Evolutionary conservation across 2,329 filamentous ascomycete species (phyloP).

Genomic region (Neospermospora avenae): DNA sequence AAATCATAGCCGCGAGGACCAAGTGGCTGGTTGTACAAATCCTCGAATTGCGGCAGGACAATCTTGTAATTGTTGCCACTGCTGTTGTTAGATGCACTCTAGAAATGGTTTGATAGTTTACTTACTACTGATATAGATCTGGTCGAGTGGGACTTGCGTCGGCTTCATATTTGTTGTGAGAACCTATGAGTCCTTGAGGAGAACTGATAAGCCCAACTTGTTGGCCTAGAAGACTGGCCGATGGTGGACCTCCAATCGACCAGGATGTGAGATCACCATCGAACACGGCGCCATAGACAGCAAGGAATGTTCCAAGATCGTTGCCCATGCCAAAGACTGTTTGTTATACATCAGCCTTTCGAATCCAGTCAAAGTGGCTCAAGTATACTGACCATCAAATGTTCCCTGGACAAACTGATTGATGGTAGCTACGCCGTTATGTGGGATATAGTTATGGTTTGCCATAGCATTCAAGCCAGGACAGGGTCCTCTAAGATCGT

Average conservation of each 20-base stretch:
- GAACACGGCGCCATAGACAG: slow-evolving; percentile 43
- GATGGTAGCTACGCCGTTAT: slow-evolving; percentile 36
- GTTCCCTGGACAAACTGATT: slow-evolving; percentile 34
- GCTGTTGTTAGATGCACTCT: slow-evolving; percentile 11
- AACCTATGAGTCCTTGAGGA: slow-evolving; percentile 47
- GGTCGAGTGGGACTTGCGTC: slow-evolving; percentile 51
- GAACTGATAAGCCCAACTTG: slow-evolving; percentile 34
- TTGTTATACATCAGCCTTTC: slow-evolving; percentile 6
- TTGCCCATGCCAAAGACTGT: slow-evolving; percentile 45
- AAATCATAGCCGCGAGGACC: slow-evolving; percentile 41
- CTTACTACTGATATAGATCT: slow-evolving; percentile 45
- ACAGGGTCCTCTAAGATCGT: slow-evolving; percentile 32
- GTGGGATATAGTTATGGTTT: slow-evolving; percentile 43
- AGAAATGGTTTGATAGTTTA: background rate
- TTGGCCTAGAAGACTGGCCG: slow-evolving; percentile 29
- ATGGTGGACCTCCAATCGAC: slow-evolving; percentile 48
- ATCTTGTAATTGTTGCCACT: slow-evolving; percentile 49
- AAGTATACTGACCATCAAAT: slow-evolving; percentile 27
- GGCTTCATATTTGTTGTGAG: slow-evolving; percentile 53
- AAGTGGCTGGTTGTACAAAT: slow-evolving; percentile 42
- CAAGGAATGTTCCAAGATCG: slow-evolving; percentile 40
- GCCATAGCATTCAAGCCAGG: slow-evolving; percentile 43
- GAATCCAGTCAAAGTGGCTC: background rate
- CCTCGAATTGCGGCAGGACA: slow-evolving; percentile 50
- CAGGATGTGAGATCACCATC: slow-evolving; percentile 49